phyloP scores from a whole-genome alignment of 2,329 filamentous ascomycete species.

The Talaromyces marneffei region DNA sequence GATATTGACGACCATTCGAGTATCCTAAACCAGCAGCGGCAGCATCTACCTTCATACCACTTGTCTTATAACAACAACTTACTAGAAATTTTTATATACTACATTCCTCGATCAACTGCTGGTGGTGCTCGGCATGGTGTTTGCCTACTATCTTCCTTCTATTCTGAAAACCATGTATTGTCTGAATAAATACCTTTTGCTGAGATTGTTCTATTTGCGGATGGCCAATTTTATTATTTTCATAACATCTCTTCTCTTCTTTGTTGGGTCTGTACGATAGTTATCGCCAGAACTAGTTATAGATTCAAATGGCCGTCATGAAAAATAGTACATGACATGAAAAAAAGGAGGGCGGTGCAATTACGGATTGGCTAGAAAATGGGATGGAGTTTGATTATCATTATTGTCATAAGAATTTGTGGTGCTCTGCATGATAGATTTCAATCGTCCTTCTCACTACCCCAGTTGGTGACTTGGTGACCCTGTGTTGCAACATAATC shows the following conservation, averaged over 20 bases:
- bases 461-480: neutral
- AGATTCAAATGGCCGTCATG: neutral
- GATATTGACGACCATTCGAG: neutral
- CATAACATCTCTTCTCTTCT: conserved; percentile 5
- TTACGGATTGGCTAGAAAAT: conserved; percentile 1
- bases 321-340: neutral
- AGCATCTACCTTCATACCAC: neutral
- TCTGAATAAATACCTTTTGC: neutral
- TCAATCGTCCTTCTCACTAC: neutral
- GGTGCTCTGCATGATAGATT: neutral
- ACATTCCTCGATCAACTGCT: neutral
- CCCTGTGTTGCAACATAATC: neutral
- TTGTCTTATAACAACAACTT: conserved; percentile 6
- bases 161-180: neutral
- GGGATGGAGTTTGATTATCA: neutral
- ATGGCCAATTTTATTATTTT: neutral
- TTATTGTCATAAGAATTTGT: neutral
- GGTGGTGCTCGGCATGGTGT: neutral
- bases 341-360: neutral
- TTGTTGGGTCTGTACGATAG: neutral
- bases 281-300: neutral
- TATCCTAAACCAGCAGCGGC: neutral
- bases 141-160: neutral
- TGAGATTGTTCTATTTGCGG: neutral
- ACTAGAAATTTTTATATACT: conserved; percentile 7